Evolutionary conservation across 2,329 filamentous ascomycete genomes (phyloP), one percentile per base, ranked within the genome.

Genomic region (Stenocarpella maydis): DNA sequence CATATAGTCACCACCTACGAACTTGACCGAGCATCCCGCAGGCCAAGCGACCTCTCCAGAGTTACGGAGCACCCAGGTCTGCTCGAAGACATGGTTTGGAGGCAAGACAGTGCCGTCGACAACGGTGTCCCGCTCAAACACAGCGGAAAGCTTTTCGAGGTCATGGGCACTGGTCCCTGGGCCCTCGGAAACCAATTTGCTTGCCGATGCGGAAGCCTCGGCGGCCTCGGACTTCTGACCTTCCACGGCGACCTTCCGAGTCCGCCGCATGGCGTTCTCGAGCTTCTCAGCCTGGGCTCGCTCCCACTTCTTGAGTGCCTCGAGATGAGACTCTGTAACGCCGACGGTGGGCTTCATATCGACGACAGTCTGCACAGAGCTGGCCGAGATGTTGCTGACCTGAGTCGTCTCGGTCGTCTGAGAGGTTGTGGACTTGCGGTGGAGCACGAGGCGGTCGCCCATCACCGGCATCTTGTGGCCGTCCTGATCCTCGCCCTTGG

Each of bases 1-100:
- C 96, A 99, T 98, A 82, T 95, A 94, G 80, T 98, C 95, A 63
- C 96, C 96, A 69, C 95, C 94, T 70, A 97, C 92, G 77, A 94
- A 98, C 80, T 92, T 93, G 75, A 98, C 92, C 68, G 91, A 92
- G 84, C 94, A 97, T 71, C 95, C 96, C 67, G 90, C 88, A 45
- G 96, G 96, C 96, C 96, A 99, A 15, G 90, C 80, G 61, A 85
- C 82, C 14, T 88, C 88, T 34, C 96, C 95, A 24, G 91, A 90
- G 78, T 99, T 99, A 76, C 90, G 91, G 49, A 99, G 87, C 65
- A 92, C 91, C 96, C 96, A 99, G 2, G 92, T 93, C 81, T 99
- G 95, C 75, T 92, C 88, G 77, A 99, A 97, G 39, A 91, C 87
- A 66, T 90, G 85, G 77, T 92, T 91, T 5, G 92, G 89, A 47